These are phyloP conservation scores for Adenanthera pavonina DNA, from an alignment of 306 rosid species.

Conservation along the genomic window DNA sequence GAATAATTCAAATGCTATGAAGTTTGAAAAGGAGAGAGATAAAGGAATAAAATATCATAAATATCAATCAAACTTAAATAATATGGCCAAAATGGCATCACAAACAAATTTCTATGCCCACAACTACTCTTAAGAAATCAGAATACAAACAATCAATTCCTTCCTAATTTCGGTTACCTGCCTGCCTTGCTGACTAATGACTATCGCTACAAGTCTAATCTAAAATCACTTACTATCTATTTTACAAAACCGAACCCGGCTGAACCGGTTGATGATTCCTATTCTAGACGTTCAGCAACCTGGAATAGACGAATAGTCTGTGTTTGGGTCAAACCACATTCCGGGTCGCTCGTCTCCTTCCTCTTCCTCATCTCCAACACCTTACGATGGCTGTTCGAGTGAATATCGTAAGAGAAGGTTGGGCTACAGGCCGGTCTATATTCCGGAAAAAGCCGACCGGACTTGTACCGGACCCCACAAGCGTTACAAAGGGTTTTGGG, in stretches of 20 bases:
- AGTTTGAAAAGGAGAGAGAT: neutral
- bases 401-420: conserved; percentile 67
- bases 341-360: conserved; percentile 58
- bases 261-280: conserved; percentile 29
- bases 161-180: conserved; percentile 44
- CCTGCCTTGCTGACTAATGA: conserved; percentile 33
- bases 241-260: conserved; percentile 45
- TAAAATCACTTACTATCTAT: conserved; percentile 28
- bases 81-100: conserved; percentile 11
- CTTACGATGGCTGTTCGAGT: conserved; percentile 91
- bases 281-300: conserved; percentile 49
- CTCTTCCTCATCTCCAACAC: conserved; percentile 85
- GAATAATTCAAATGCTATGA: conserved; percentile 32
- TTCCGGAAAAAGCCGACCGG: conserved; percentile 90
- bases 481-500: conserved; percentile 93
- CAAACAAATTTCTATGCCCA: conserved; percentile 3
- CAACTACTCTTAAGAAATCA: conserved; percentile 30
- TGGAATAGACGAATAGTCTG: conserved; percentile 52
- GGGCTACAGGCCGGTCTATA: conserved; percentile 98
- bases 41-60: neutral
- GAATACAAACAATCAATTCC: conserved; percentile 44
- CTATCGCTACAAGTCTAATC: conserved; percentile 29
- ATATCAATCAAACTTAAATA: neutral
- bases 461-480: conserved; percentile 91
- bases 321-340: conserved; percentile 40